Base-by-base conservation (phyloP, 805 yeast species). In the Kluyveromyces starmeri region DNA sequence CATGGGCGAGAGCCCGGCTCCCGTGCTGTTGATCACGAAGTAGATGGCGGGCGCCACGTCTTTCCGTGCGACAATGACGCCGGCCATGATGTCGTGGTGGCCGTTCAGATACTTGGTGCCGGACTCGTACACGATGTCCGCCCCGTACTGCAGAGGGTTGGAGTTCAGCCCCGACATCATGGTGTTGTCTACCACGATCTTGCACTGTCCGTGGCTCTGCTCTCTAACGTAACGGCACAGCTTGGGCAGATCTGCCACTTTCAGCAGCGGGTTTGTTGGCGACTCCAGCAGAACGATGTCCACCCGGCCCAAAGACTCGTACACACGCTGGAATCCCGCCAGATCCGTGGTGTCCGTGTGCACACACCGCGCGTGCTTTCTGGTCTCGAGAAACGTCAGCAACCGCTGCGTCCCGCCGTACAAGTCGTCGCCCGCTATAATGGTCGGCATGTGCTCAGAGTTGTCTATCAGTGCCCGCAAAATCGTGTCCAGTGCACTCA, bases 1-100 rank as follows among this genome's bases (percentile, higher is more conserved):
- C 53, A 85, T 85, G 7, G 97, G 97, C 4, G 94, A 75, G 33
- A 88, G 69, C 2, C 95, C 97, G 40, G 86, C 75, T 5, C 97
- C 97, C 7, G 88, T 79, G 20, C 95, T 77, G 58, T 89, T 89
- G 55, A 88, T 80, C 20, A 83, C 80, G 55, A 73, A 81, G 55
- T 71, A 83, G 9, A 89, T 47, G 28, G 72, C 65, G 36, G 82
- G 78, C 12, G 86, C 89, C 29, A 88, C 61, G 36, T 71, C 67
- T 34, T 67, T 67, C 42, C 78, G 70, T 18, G 81, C 75, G 16
- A 95, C 94, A 38, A 88, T 65, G 11, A 83, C 76, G 38, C 97
- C 97, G 16, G 95, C 96, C 97, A 88, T 88, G 48, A 88, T 74
- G 57, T 89, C 96, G 59, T 88, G 97, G 57, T 88, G 97, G 6